A percentile compares a stretch with the other conserved stretches of the same genome.
Evolutionary conservation across 352 stramenopile species (phyloP).

Genomic region (Pilasporangium apinafurcum): DNA sequence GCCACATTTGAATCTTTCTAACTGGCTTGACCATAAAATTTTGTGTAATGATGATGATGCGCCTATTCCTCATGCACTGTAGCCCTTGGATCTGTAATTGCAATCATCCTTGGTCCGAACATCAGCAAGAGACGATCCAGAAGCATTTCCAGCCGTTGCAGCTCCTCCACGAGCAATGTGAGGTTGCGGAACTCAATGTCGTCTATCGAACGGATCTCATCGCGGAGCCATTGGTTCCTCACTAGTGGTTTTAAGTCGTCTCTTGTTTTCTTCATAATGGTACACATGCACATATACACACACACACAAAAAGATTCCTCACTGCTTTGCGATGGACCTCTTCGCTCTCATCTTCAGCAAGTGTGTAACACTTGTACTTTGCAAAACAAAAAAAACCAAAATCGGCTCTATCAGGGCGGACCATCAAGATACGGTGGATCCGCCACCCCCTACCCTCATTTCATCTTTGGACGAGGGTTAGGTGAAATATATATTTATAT

Average conservation of each 20-base stretch:
- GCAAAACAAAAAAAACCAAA: too few species aligned
- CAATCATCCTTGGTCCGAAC: slow-evolving; percentile 55
- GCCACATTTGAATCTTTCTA: neutral
- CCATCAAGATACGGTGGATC: too few species aligned
- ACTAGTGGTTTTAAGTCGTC: slow-evolving; percentile 17
- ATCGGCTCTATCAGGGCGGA: too few species aligned
- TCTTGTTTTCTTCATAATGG: slow-evolving; percentile 3
- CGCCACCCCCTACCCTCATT: too few species aligned
- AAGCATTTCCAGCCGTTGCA: slow-evolving; percentile 44
- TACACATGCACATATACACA: too few species aligned
- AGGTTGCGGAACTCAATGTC: slow-evolving; percentile 34
- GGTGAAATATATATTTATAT: too few species aligned
- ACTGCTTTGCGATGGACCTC: too few species aligned
- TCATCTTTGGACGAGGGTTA: too few species aligned
- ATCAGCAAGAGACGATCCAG: slow-evolving; percentile 42
- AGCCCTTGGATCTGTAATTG: slow-evolving; percentile 84
- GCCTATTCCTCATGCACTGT: neutral
- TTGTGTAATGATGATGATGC: neutral
- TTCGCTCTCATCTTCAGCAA: too few species aligned
- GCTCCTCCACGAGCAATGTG: slow-evolving; percentile 30
- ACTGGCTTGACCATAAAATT: neutral
- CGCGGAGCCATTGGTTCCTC: slow-evolving; percentile 29
- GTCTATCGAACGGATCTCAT: slow-evolving; percentile 58
- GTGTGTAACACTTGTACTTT: too few species aligned
- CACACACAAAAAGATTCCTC: too few species aligned